Conservation (phyloP, 1,284 basidiomycete species). For the Megacollybia platyphylla region DNA sequence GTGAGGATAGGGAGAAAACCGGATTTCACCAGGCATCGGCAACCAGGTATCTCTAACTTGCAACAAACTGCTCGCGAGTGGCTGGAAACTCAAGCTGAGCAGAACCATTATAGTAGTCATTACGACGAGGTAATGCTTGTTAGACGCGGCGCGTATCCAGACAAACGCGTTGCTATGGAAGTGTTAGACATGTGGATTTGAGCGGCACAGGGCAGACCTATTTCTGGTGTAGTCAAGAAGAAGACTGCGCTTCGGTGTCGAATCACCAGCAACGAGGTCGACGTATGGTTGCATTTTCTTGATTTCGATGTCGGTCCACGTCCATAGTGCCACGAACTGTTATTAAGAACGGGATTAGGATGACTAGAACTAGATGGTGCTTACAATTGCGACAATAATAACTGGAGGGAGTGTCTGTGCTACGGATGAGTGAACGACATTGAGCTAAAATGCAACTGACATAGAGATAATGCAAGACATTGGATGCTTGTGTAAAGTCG, state of each 20-base stretch:
- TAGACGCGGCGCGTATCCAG: slow-evolving; percentile 26
- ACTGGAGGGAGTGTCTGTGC: slow-evolving; percentile 37
- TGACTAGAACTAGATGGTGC: slow-evolving; percentile 5
- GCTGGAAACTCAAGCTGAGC: slow-evolving; percentile 31
- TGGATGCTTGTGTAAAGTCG: slow-evolving; percentile 15
- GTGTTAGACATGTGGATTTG: neutral
- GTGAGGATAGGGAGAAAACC: neutral
- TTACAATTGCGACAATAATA: slow-evolving; percentile 24
- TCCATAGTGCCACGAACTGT: slow-evolving; percentile 33
- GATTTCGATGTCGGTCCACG: slow-evolving; percentile 42
- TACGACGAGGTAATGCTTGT: slow-evolving; percentile 34
- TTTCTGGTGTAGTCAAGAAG: slow-evolving; percentile 40
- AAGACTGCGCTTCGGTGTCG: slow-evolving; percentile 32
- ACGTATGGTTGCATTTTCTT: slow-evolving; percentile 47
- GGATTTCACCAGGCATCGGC: slow-evolving; percentile 18
- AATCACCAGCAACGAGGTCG: slow-evolving; percentile 39
- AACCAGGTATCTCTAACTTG: slow-evolving; percentile 29
- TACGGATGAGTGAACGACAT: slow-evolving; percentile 6
- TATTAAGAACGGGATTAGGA: neutral
- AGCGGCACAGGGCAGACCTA: slow-evolving; percentile 18
- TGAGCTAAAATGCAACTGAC: slow-evolving; percentile 13
- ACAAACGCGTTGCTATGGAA: slow-evolving; percentile 28
- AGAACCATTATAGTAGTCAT: slow-evolving; percentile 33
- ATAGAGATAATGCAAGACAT: slow-evolving; percentile 35
- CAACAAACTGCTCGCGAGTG: slow-evolving; percentile 34